These are phyloP conservation scores for Lyophyllum shimeji DNA, from an alignment of 768 basidiomycete species.

Conservation along the genomic window DNA sequence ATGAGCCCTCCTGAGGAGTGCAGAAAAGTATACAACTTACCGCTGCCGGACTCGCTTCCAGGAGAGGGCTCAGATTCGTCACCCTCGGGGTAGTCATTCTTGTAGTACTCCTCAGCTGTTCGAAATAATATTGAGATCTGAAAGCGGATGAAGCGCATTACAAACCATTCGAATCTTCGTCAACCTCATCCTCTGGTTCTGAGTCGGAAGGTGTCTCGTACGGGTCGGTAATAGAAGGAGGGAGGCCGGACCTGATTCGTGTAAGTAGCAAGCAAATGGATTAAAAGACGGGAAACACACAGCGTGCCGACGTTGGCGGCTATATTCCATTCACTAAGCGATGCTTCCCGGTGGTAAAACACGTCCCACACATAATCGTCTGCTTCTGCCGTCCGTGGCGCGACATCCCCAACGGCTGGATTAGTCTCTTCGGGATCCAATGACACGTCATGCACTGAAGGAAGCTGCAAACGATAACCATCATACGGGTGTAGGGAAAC, in stretches of 20 bases:
- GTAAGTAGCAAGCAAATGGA: conserved; percentile 3
- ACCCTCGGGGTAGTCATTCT: conserved; percentile 83
- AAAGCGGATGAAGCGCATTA: background rate
- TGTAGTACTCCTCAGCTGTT: conserved; percentile 79
- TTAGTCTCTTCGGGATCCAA: conserved; percentile 14
- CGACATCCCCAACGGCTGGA: background rate
- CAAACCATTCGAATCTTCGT: conserved; percentile 83
- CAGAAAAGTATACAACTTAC: conserved; percentile 20
- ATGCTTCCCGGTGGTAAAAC: conserved; percentile 70
- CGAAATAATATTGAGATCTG: background rate
- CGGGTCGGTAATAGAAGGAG: conserved; percentile 50
- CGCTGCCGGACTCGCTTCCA: conserved; percentile 30
- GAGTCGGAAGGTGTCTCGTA: conserved; percentile 65
- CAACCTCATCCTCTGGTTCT: conserved; percentile 71
- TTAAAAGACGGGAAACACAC: conserved; percentile 38
- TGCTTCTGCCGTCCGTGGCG: background rate
- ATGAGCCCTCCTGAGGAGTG: background rate
- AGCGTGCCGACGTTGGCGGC: conserved; percentile 59
- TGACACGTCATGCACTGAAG: conserved; percentile 30
- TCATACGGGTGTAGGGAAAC: conserved; percentile 18
- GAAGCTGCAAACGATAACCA: background rate
- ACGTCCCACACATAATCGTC: conserved; percentile 85
- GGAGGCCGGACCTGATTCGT: conserved; percentile 57
- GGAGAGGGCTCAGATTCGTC: conserved; percentile 43
- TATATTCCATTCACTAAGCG: conserved; percentile 59